Conservation (phyloP, 2,329 filamentous ascomycete species). For the Colletotrichum trifolii region DNA sequence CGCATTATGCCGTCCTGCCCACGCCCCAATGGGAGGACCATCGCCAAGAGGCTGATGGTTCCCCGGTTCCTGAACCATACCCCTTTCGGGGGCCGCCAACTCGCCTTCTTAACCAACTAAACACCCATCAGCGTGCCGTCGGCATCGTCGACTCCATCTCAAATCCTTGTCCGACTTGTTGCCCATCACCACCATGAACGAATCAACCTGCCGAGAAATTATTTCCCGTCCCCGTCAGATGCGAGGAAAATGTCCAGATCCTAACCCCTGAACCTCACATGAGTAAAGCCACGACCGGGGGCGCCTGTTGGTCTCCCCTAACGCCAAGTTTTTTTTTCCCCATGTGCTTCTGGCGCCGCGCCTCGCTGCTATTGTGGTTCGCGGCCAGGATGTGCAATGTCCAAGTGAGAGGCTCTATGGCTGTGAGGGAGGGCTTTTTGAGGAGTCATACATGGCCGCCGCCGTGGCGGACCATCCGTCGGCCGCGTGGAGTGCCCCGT, state of each 20-base stretch:
- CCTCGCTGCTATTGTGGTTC: conserved; percentile 14
- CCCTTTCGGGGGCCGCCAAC: neutral
- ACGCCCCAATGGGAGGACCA: conserved; percentile 2
- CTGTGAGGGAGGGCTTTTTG: neutral
- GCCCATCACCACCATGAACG: neutral
- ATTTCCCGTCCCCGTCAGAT: no score
- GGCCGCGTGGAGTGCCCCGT: no score
- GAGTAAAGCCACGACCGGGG: no score
- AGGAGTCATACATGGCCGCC: conserved; percentile 13
- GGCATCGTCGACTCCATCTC: no score
- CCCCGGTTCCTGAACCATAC: conserved; percentile 25
- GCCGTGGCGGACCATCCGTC: neutral
- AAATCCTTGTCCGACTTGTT: no score
- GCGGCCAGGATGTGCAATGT: conserved; percentile 6
- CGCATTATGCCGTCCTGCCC: conserved; percentile 4
- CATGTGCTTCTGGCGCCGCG: conserved; percentile 11
- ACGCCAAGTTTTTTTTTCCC: neutral
- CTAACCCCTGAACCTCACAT: conserved; percentile 6
- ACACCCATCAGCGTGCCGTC: no score
- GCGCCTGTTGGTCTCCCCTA: neutral
- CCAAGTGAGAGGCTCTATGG: conserved; percentile 1
- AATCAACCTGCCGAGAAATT: no score
- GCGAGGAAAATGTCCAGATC: no score
- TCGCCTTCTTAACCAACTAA: no score
- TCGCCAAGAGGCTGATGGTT: conserved; percentile 8